Evolutionary conservation across 2,329 filamentous ascomycete genomes (phyloP).

Genomic region (Colletotrichum sp.): DNA sequence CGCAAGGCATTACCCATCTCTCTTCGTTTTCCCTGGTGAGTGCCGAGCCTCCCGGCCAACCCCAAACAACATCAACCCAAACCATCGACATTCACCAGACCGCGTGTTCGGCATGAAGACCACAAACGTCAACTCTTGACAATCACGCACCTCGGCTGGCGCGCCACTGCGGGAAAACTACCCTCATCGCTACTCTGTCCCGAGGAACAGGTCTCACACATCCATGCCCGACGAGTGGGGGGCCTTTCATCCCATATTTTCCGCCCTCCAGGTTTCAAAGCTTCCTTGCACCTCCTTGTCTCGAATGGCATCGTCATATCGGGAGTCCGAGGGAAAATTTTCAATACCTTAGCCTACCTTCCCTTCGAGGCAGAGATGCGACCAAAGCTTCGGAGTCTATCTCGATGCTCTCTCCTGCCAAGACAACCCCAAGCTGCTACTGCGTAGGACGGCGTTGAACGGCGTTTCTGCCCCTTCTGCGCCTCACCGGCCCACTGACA

Average conservation of each 20-base stretch:
- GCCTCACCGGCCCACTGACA: slow-evolving; percentile 8
- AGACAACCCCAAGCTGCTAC: slow-evolving; percentile 5
- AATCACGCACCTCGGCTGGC: not conserved
- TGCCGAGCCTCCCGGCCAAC: not conserved
- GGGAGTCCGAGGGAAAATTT: slow-evolving; percentile 1
- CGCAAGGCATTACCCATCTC: not conserved
- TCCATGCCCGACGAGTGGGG: not conserved
- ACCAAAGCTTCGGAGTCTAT: not conserved
- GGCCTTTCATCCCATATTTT: not conserved
- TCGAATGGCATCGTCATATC: not conserved
- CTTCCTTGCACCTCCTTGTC: not conserved
- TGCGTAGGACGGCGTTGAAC: slow-evolving; percentile 5
- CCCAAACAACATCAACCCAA: not conserved
- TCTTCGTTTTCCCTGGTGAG: not conserved
- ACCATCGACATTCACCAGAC: not conserved
- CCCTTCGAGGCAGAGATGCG: not conserved
- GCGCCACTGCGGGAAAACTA: not conserved
- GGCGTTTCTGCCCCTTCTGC: slow-evolving; percentile 3
- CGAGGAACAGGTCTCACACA: not conserved
- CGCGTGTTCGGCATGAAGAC: not conserved
- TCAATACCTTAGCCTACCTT: not conserved
- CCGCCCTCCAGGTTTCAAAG: not conserved
- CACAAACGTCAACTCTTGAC: not conserved
- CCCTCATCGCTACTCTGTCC: not conserved
- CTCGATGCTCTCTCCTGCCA: not conserved